Evolutionary conservation across 305 asterid species (phyloP).

Genomic region (Rubia tinctorum): DNA sequence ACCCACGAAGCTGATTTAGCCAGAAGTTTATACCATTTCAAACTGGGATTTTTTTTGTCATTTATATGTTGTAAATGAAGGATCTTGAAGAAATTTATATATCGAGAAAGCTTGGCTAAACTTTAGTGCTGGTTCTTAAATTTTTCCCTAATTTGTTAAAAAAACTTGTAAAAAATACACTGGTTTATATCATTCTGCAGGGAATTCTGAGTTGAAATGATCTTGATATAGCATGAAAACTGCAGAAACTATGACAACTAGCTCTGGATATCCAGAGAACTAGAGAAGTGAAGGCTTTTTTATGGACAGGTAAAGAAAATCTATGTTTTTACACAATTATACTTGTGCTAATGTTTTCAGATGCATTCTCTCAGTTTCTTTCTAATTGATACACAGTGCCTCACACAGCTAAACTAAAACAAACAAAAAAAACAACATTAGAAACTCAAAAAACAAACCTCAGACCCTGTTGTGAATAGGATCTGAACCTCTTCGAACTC

Average conservation of each 20-base stretch:
- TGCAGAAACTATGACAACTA: not conserved
- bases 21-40: not conserved
- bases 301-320: constrained; percentile 13
- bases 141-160: not conserved
- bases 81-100: not conserved
- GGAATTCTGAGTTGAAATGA: not conserved
- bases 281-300: not conserved
- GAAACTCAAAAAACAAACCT: constrained; percentile 16
- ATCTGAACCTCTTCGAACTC: constrained; percentile 73
- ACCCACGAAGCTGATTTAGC: not conserved
- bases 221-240: not conserved
- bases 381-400: constrained; percentile 17
- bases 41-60: not conserved
- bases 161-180: not conserved
- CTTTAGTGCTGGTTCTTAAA: constrained; percentile 5
- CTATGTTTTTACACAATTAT: constrained; percentile 19
- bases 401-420: constrained; percentile 3
- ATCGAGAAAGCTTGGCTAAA: constrained; percentile 4
- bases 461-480: constrained; percentile 82
- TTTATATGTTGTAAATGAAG: not conserved
- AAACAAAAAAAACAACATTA: constrained; percentile 3
- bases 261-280: not conserved
- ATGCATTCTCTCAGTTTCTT: constrained; percentile 5
- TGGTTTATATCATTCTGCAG: not conserved
- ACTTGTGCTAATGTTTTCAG: constrained; percentile 9